Percentiles rank a stretch among this genome's conserved stretches.
These are phyloP conservation scores for Rhodotorula glutinis DNA, from an alignment of 1,284 basidiomycete genomes.

Conservation along the genomic window DNA sequence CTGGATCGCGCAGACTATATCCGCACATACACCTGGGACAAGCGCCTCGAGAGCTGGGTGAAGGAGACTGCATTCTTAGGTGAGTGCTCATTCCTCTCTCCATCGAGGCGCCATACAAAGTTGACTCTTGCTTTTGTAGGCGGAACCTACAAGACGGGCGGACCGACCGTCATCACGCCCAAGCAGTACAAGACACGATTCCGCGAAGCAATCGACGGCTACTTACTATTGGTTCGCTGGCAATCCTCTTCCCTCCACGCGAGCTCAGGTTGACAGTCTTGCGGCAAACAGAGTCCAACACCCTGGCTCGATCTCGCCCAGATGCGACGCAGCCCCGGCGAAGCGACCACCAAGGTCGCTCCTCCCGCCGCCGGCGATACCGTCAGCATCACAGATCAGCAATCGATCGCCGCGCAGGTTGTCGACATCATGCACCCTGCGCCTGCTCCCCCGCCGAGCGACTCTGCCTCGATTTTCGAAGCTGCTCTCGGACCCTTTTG, in stretches of 20 bases:
- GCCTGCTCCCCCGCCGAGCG: not conserved
- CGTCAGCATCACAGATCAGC: not conserved
- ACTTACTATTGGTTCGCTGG: conserved; percentile 25
- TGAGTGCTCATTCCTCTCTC: conserved; percentile 44
- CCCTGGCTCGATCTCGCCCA: conserved; percentile 22
- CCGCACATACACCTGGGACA: conserved; percentile 95
- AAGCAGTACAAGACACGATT: conserved; percentile 80
- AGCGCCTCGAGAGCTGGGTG: conserved; percentile 95
- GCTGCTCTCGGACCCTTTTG: conserved; percentile 3
- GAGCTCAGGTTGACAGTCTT: not conserved
- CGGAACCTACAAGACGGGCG: conserved; percentile 57
- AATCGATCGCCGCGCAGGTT: not conserved
- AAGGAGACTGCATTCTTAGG: conserved; percentile 88
- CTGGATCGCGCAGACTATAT: conserved; percentile 66
- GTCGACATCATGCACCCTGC: not conserved
- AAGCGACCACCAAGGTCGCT: too few relatives aligned
- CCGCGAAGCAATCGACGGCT: conserved; percentile 68
- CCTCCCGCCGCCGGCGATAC: not conserved
- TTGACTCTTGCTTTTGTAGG: too few relatives aligned
- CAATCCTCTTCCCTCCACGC: rapidly evolving
- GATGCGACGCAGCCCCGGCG: not conserved
- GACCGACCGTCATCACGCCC: conserved; percentile 84
- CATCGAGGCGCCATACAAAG: too few relatives aligned
- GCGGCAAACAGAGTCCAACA: conserved; percentile 12
- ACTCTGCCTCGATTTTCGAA: not conserved